phyloP scores from a whole-genome alignment of 2,329 filamentous ascomycete genomes.

The Coccinonectria pachysandricola region DNA sequence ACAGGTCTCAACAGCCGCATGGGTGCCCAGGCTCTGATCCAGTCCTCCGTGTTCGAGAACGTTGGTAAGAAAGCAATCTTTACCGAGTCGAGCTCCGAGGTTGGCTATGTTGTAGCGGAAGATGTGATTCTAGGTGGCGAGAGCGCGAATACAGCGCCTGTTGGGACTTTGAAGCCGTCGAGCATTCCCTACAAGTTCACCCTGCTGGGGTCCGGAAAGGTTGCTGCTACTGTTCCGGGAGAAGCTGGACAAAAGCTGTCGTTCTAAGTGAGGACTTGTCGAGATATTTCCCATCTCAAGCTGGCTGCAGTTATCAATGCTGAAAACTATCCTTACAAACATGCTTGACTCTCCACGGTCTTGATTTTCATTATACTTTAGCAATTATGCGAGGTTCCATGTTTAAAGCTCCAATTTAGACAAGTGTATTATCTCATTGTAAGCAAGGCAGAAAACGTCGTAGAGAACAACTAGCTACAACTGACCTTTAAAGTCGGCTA shows the following conservation, averaged over 20 bases:
- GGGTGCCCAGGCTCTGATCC: conserved; percentile 13
- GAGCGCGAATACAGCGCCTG: conserved; percentile 8
- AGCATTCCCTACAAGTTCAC: conserved; percentile 9
- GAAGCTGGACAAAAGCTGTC: conserved; percentile 10
- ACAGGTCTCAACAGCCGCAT: conserved; percentile 16
- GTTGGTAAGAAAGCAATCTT: conserved; percentile 17
- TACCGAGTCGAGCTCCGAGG: conserved; percentile 9
- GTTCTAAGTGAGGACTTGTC: conserved; percentile 6
- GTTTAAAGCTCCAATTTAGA: too few species aligned
- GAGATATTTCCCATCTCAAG: too few species aligned
- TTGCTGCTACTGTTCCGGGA: conserved; percentile 6
- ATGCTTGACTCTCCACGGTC: too few species aligned
- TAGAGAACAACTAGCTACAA: too few species aligned
- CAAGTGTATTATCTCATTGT: too few species aligned
- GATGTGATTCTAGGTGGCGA: conserved; percentile 9
- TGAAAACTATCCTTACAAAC: too few species aligned
- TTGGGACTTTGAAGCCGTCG: conserved; percentile 3
- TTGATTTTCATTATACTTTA: too few species aligned
- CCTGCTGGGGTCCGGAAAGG: conserved; percentile 8
- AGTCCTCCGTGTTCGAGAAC: conserved; percentile 14
- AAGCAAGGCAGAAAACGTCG: too few species aligned
- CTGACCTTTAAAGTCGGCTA: too few species aligned
- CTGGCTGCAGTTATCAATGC: too few species aligned
- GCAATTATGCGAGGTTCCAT: too few species aligned
- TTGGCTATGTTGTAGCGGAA: conserved; percentile 8